A percentile compares a stretch with the other conserved stretches of the same genome.
These are phyloP conservation scores for Cucumis cinereus DNA, from an alignment of 306 rosid genomes.

Conservation along the genomic window DNA sequence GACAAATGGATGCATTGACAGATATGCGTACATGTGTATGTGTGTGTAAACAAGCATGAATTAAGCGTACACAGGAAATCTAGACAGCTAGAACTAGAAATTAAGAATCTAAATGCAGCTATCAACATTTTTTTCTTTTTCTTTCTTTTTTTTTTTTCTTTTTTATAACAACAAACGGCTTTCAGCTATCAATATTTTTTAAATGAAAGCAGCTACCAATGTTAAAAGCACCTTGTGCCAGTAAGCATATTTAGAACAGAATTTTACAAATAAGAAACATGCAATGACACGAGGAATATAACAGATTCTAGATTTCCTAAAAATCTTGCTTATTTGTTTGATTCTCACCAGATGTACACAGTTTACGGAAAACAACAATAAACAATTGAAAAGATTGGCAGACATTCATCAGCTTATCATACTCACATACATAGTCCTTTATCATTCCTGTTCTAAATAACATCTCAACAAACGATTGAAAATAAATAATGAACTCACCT, in stretches of 20 bases:
- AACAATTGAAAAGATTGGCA: neutral
- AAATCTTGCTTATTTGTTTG: neutral
- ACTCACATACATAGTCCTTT: neutral
- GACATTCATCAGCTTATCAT: neutral
- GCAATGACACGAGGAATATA: neutral
- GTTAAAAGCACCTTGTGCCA: neutral
- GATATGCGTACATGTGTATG: neutral
- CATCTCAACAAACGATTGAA: neutral
- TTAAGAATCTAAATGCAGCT: neutral
- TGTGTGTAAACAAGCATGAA: too few species aligned
- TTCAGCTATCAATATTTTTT: too few species aligned
- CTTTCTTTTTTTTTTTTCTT: too few species aligned
- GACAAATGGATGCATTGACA: neutral
- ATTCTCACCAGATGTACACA: neutral
- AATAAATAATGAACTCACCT: constrained; percentile 37
- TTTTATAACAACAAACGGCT: too few species aligned
- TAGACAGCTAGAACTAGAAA: too few species aligned
- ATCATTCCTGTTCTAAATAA: neutral
- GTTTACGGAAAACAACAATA: neutral
- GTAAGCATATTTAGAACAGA: neutral
- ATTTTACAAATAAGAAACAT: neutral
- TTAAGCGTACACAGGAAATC: too few species aligned
- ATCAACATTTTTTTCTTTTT: too few species aligned
- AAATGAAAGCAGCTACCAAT: neutral
- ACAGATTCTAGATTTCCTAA: neutral